Evolutionary conservation across 345 rosid genomes (phyloP).

Genomic region (Aethionema arabicum): DNA sequence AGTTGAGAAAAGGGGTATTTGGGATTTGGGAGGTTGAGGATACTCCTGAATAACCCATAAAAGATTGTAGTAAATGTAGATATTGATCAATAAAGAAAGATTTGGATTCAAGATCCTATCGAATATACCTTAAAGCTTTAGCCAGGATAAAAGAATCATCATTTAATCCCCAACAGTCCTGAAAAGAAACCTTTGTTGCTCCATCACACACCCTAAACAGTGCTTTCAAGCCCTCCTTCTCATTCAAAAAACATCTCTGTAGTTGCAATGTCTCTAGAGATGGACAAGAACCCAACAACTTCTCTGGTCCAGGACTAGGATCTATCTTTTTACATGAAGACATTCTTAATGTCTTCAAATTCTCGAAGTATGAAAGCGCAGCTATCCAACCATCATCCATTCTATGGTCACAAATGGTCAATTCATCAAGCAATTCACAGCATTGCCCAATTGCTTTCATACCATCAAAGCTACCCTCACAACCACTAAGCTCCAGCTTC

Average conservation of each 20-base stretch:
- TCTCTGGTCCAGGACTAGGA: slow-evolving; percentile 63
- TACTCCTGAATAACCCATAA: too few species aligned
- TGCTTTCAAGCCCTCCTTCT: slow-evolving; percentile 60
- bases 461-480: slow-evolving; percentile 97
- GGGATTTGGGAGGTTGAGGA: too few species aligned
- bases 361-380: slow-evolving; percentile 66
- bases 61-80: too few species aligned
- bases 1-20: too few species aligned
- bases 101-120: too few species aligned
- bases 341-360: slow-evolving; percentile 71
- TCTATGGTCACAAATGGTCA: slow-evolving; percentile 65
- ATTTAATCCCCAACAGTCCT: slow-evolving; percentile 89
- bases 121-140: slow-evolving; percentile 63
- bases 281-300: slow-evolving; percentile 66
- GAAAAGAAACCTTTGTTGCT: slow-evolving; percentile 58
- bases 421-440: slow-evolving; percentile 82
- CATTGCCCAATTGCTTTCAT: slow-evolving; percentile 95
- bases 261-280: slow-evolving; percentile 76
- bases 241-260: slow-evolving; percentile 65
- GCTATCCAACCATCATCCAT: slow-evolving; percentile 99
- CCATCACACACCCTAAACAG: slow-evolving; percentile 68
- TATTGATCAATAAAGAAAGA: too few species aligned
- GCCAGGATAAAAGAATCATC: slow-evolving; percentile 66
- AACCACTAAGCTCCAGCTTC: slow-evolving; percentile 85
- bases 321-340: slow-evolving; percentile 66